Evolutionary conservation across 257 asterid genomes (phyloP).

Genomic region (Avicennia marina): DNA sequence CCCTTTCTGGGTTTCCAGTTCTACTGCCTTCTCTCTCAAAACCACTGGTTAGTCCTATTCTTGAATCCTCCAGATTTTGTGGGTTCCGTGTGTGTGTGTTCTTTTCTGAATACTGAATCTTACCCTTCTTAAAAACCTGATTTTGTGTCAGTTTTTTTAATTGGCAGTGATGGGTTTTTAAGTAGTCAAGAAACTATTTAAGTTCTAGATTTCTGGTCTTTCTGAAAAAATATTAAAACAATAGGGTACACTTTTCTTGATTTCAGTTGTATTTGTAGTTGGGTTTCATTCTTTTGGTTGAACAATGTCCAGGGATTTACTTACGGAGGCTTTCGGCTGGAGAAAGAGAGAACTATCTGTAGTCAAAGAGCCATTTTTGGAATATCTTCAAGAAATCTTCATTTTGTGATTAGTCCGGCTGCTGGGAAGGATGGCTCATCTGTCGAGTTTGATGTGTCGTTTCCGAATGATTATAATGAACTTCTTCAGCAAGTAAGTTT

Average conservation of each 20-base stretch:
- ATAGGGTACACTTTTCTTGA: too few species aligned
- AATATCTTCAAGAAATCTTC: constrained; percentile 29
- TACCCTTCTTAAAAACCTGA: too few species aligned
- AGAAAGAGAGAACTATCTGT: too few species aligned
- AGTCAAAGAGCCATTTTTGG: constrained; percentile 6
- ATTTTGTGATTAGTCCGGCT: constrained; percentile 29
- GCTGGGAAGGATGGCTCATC: constrained; percentile 35
- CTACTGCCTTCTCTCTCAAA: constrained; percentile 19
- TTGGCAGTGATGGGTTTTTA: not conserved
- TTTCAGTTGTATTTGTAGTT: not conserved
- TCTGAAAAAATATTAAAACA: too few species aligned
- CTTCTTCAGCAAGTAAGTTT: constrained; percentile 65
- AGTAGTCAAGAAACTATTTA: not conserved
- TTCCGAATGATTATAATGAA: constrained; percentile 70
- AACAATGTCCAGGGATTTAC: constrained; percentile 31
- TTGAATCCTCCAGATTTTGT: not conserved
- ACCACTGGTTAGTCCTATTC: constrained; percentile 23
- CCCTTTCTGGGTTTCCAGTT: constrained; percentile 27
- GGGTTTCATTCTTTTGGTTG: not conserved
- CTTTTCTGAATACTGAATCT: too few species aligned
- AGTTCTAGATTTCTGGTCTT: not conserved
- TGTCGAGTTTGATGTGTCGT: constrained; percentile 43
- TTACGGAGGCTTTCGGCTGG: too few species aligned
- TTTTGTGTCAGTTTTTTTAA: not conserved
- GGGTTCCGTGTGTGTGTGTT: too few species aligned